Percentiles rank a stretch among this genome's conserved stretches.
Conservation (phyloP, 2,329 filamentous ascomycete species). For the Claviceps cyperi region DNA sequence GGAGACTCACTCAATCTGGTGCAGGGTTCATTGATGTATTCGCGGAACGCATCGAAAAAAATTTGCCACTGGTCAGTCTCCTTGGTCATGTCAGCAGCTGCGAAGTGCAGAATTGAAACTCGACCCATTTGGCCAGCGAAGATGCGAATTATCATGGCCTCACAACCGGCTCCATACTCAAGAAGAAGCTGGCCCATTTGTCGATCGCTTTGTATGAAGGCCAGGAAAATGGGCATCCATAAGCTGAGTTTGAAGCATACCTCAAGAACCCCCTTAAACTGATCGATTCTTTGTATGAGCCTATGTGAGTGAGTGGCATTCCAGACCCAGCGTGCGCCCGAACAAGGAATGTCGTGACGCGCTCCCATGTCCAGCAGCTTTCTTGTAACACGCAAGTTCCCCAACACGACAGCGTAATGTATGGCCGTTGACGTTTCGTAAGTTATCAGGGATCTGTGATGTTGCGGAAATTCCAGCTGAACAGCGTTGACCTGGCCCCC, state of each 20-base stretch:
- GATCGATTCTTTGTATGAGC: background rate
- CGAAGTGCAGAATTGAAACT: background rate
- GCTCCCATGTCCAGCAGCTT: conserved; percentile 1
- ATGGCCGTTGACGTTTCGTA: background rate
- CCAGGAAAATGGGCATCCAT: conserved; percentile 2
- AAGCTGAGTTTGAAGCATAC: background rate
- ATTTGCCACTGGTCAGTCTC: background rate
- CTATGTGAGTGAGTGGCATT: background rate
- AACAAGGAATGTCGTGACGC: background rate
- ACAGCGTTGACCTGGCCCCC: conserved; percentile 2
- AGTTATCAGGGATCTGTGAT: too few relatives aligned
- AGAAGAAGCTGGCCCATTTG: conserved; percentile 1
- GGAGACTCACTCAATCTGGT: background rate
- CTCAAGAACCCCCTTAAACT: background rate
- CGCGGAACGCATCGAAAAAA: background rate
- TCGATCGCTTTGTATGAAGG: background rate
- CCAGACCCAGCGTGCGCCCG: background rate
- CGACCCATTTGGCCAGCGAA: too few relatives aligned
- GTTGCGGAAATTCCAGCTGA: background rate
- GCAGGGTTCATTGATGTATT: background rate
- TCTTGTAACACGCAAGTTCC: background rate
- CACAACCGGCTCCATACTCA: background rate
- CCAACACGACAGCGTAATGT: background rate
- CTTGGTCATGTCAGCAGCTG: background rate
- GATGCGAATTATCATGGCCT: background rate